phyloP scores from a whole-genome alignment of 345 rosid genomes.

The Euphorbia lathyris region DNA sequence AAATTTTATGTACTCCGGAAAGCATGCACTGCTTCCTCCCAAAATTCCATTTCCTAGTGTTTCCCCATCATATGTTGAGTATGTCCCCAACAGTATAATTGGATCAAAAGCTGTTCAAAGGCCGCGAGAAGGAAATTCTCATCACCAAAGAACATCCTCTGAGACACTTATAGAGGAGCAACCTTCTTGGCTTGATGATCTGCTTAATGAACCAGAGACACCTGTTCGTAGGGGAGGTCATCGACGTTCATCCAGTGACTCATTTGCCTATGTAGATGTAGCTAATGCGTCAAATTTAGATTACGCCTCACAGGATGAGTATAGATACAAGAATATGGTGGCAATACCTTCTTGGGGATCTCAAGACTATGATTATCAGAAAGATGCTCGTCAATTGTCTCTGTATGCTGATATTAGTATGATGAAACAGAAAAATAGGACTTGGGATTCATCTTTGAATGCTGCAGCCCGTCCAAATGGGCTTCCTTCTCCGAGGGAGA shows the following conservation, averaged over 20 bases:
- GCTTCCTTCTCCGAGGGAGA: constrained; percentile 52
- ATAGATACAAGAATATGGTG: constrained; percentile 39
- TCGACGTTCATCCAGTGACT: constrained; percentile 97
- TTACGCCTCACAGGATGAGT: constrained; percentile 62
- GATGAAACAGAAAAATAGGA: constrained; percentile 48
- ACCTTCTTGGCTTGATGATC: constrained; percentile 99
- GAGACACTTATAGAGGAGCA: constrained; percentile 87
- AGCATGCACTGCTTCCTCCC: constrained; percentile 87
- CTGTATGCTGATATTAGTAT: constrained; percentile 45
- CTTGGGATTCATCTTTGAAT: constrained; percentile 48
- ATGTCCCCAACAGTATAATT: constrained; percentile 45
- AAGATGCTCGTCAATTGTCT: constrained; percentile 46
- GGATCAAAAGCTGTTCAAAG: constrained; percentile 72
- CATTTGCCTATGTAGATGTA: constrained; percentile 75
- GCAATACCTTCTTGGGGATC: constrained; percentile 55
- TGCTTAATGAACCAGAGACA: constrained; percentile 93
- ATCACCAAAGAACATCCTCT: constrained; percentile 90
- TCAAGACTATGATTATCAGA: constrained; percentile 59
- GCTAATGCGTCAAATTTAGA: constrained; percentile 56
- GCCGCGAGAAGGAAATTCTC: constrained; percentile 51
- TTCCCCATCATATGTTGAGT: constrained; percentile 64
- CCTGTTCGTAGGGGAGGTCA: constrained; percentile 88
- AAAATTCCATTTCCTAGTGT: constrained; percentile 79
- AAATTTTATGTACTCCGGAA: constrained; percentile 68
- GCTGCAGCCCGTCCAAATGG: constrained; percentile 39